Evolutionary conservation across 768 basidiomycete genomes (phyloP), one percentile per base, ranked within the genome.

Genomic region (Tulasnella sp.): DNA sequence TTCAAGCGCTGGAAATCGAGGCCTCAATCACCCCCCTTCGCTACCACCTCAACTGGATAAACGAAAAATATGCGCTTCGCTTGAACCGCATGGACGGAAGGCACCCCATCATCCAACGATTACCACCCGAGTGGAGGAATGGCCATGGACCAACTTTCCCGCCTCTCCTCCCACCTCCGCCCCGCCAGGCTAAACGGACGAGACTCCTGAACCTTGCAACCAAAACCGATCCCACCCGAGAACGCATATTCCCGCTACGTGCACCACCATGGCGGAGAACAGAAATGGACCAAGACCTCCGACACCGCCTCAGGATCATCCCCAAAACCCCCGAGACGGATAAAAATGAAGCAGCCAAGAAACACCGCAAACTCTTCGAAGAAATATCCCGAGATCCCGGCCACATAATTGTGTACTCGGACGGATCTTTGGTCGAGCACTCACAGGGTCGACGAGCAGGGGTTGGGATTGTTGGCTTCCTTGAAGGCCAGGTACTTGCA

Each of bases 1-100:
- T 83, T 2, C 42, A 78, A 0, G 87, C 86, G 0, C 82, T 87
- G 3, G 83, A 87, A 75, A 81, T 87, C 14, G 86, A 87, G 60
- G 84, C 86, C 0, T 83, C 85, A 0, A 83, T 86, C 22, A 84
- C 85, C 0, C 87, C 87, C 4, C 83, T 86, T 5, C 22, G 40
- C 11, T 54, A 40, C 46, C 42, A 40, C 22, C 82, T 82, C 50
- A 58, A 82, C 75, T 72, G 37, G 11, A 42, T 72, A 18, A 76
- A 41, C 24, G 46, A 41, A 12, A 54, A 60, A 22, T 34, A 60
- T 46, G 82, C 79, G 9, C 40, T 77, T 24, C 40, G 82, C 18
- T 54, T 82, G 41, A 74, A 72, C 54, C 24, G 73, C 22, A 82
- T 82, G 22, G 72, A 50, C 40, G 24, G 22, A 18, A 16, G 54